Base-by-base conservation (phyloP, 2,329 filamentous ascomycete genomes). In the Neobulgaria alba region DNA sequence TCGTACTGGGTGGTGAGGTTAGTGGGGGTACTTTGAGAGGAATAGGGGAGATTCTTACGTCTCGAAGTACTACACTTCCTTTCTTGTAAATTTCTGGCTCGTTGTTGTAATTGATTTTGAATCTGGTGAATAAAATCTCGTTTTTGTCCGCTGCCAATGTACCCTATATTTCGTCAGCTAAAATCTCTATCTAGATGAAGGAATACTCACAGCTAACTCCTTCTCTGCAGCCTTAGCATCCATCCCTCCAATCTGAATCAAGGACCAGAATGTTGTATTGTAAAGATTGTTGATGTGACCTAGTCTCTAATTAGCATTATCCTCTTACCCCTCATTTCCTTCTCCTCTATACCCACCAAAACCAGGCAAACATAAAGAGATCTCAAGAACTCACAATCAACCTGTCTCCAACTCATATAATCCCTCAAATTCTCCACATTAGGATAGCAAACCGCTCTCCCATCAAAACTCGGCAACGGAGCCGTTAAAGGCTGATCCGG, bases 241-340 rank as follows among this genome's bases (percentile, higher is more conserved):
- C 67, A 92, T 73, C 0, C 82, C 84, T 2, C 85, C 89, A 35
- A 77, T 68, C 49, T 86, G 77, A 16, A 96, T 82, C 55, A 98
- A 68, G 1, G 82, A 71, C 92, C 92, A 98, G 61, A 96, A 96
- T 0, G 87, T 86, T 0, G 92, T 98, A 61, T 98, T 98, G 64
- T 95, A 98, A 3, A 98, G 74, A 57, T 98, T 98, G 63, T 98
- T 98, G 55, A 98, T 94, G 60, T 98, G 92, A 51, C 85, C 85
- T 90, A 8, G n/a, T 10, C 23, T 12, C 7, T 26, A 35, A 20
- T 35, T 14, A 35, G 21, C 14, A 7, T 14, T 29, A 14, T 10
- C 10, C 19, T 36, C 16, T 14, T 18, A 45, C 9, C 10, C 29
- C 18, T 12, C 23, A 26, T 55, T 21, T 53, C 43, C 23, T n/a